Evolutionary conservation across 805 yeast species (phyloP).

Genomic region (Yarrowia yakushimensis): DNA sequence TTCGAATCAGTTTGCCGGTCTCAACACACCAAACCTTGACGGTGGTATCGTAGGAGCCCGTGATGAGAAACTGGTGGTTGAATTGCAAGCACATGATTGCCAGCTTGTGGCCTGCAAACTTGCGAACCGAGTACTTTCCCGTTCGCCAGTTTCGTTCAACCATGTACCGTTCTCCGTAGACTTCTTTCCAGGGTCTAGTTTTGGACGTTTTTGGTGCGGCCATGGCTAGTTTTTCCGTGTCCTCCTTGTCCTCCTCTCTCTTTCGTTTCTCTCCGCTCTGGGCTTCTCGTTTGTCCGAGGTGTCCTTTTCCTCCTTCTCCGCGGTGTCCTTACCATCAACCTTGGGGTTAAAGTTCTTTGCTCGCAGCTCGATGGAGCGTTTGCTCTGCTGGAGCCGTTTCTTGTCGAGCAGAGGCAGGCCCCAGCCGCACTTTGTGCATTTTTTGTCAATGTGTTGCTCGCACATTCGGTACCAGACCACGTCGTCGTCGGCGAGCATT

Average conservation of each 20-base stretch:
- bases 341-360: conserved; percentile 26
- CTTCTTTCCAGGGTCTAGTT: conserved; percentile 92
- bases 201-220: conserved; percentile 29
- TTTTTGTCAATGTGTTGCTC: conserved; percentile 97
- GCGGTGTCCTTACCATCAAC: not conserved
- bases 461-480: conserved; percentile 98
- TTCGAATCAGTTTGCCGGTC: conserved; percentile 69
- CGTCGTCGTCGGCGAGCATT: conserved; percentile 85
- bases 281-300: too few species aligned
- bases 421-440: conserved; percentile 99
- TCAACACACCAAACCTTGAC: conserved; percentile 90
- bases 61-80: conserved; percentile 72
- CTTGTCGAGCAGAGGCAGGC: conserved; percentile 90
- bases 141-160: conserved; percentile 95
- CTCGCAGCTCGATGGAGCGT: conserved; percentile 35
- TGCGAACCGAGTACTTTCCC: conserved; percentile 62
- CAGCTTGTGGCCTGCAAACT: conserved; percentile 76
- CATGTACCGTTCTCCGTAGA: conserved; percentile 83
- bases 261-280: not conserved
- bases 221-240: too few species aligned
- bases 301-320: not conserved
- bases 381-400: conserved; percentile 41
- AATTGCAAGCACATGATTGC: conserved; percentile 87
- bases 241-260: not conserved
- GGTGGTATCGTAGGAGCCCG: conserved; percentile 89